Base-by-base conservation (phyloP, 2,329 filamentous ascomycete genomes). In the Aspergillus alliaceus region DNA sequence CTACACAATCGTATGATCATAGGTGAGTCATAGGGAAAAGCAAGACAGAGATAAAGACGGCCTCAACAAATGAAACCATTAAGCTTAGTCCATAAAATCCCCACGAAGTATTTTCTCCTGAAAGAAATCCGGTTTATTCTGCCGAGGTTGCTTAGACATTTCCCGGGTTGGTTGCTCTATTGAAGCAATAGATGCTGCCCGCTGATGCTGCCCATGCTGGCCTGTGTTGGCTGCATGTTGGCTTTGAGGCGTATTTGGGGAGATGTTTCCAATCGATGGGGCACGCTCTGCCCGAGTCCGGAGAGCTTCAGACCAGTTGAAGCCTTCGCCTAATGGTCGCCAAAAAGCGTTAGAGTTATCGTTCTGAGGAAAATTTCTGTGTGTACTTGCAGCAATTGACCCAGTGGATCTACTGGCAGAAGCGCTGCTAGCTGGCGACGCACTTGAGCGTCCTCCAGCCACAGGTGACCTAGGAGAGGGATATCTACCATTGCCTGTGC, bases 61-160 rank as follows among this genome's bases (percentile, higher is more conserved):
- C n/a, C n/a, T n/a, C n/a, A n/a, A n/a, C n/a, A n/a, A n/a, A n/a
- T n/a, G n/a, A n/a, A n/a, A n/a, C n/a, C n/a, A n/a, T n/a, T n/a
- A n/a, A n/a, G n/a, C n/a, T n/a, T 82, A 96, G 71, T 97, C 93
- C 92, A 98, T 97, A 69, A 99, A 98, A 71, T 99, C 95, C 46
- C 93, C 95, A 79, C 96, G 95, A 65, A 99, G 83, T 68, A 99
- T 98, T 65, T 96, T 87, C 82, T 99, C 95, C 76, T 97, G 93
- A 79, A 97, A 95, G 61, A 89, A 89, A 78, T 99, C 95, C 29
- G 93, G 93, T 80, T 93, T 96, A 40, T 82, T 81, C 64, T 82
- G 77, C 55, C 78, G 77, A 5, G 77, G 78, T 62, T 80, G 76
- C 57, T 75, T 76, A 18, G 75, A 72, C 32, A 79, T 73, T 53